Conservation (phyloP, 2,329 filamentous ascomycete genomes). For the Venturia effusa region DNA sequence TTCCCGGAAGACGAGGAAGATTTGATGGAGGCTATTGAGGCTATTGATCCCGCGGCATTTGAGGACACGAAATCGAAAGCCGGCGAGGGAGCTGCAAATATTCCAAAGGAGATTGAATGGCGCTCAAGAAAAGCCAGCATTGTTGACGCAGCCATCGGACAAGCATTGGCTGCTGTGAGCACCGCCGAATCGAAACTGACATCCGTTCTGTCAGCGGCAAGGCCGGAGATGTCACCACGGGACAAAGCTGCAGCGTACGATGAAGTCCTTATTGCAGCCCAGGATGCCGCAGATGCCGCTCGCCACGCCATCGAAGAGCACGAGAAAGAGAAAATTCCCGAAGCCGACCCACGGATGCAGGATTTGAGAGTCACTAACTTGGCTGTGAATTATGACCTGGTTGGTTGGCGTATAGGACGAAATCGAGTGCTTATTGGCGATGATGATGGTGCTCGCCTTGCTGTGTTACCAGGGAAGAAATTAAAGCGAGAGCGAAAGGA, state of each 20-base stretch:
- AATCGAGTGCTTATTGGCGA: conserved; percentile 82
- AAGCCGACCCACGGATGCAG: conserved; percentile 81
- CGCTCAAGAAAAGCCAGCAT: conserved; percentile 75
- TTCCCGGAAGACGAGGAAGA: conserved; percentile 57
- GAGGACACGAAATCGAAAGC: conserved; percentile 3
- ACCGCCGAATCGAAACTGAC: conserved; percentile 42
- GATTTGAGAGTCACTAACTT: conserved; percentile 85
- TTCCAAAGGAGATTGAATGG: conserved; percentile 74
- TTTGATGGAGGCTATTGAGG: conserved; percentile 57
- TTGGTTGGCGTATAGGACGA: conserved; percentile 88
- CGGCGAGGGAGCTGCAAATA: conserved; percentile 19
- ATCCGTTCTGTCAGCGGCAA: conserved; percentile 28
- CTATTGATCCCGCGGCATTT: conserved; percentile 53
- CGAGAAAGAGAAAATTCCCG: conserved; percentile 68
- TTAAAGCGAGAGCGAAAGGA: conserved; percentile 38
- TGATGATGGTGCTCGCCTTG: conserved; percentile 60
- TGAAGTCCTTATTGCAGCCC: conserved; percentile 76
- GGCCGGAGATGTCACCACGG: conserved; percentile 22
- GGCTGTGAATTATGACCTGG: conserved; percentile 85
- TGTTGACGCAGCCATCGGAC: conserved; percentile 84
- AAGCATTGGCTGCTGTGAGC: conserved; percentile 63
- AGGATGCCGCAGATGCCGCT: conserved; percentile 88
- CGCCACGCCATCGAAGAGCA: conserved; percentile 90
- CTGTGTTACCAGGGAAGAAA: conserved; percentile 43
- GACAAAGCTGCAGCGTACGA: conserved; percentile 84